Evolutionary conservation across 192 early-diverging fungal species (phyloP), one percentile per base, ranked within the genome.

Genomic region (Backusella australiensis): DNA sequence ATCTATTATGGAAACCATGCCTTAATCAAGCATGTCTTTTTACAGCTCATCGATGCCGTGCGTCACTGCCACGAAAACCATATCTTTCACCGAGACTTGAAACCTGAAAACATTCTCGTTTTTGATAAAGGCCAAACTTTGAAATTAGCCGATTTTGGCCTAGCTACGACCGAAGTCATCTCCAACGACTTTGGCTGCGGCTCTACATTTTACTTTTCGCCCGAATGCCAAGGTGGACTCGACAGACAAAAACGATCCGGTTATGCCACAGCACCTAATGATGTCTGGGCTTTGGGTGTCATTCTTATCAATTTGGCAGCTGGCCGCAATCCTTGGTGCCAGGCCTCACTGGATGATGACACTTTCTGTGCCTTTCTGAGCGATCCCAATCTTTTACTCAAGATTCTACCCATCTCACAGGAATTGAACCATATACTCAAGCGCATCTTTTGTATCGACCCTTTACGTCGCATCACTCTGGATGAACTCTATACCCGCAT

Each of bases 111-210:
- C 82, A 91, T 94, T 53, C 77, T 92, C 1, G 80, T 87, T 6
- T 80, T 79, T 46, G 88, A 89, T 73, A 86, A 86, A 19, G 88
- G 91, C 23, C 86, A 85, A 3, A 89, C 88, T 36, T 77, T 96
- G 67, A 96, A 96, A 83, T 85, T 97, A 17, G 93, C 94, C 11
- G 96, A 97, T 86, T 97, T 97, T 91, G 96, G 96, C 7, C 90
- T 97, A 38, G 93, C 96, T 21, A 97, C 96, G 46, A 89, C 84
- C 71, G 91, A 95, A 67, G 85, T 87, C 52, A 85, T 90, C 63
- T 95, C 94, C 15, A 87, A 78, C 42, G 96, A 96, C 76, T 93
- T 94, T 89, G 96, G 96, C 53, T 96, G 95, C 80, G 96, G 96
- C 39, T 91, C 89, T 71, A 85, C 88, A 15, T 90, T 88, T 79